Percentiles rank a stretch among this genome's conserved stretches.
Conservation (phyloP, 1,284 basidiomycete species). For the Heterobasidion occidentale region DNA sequence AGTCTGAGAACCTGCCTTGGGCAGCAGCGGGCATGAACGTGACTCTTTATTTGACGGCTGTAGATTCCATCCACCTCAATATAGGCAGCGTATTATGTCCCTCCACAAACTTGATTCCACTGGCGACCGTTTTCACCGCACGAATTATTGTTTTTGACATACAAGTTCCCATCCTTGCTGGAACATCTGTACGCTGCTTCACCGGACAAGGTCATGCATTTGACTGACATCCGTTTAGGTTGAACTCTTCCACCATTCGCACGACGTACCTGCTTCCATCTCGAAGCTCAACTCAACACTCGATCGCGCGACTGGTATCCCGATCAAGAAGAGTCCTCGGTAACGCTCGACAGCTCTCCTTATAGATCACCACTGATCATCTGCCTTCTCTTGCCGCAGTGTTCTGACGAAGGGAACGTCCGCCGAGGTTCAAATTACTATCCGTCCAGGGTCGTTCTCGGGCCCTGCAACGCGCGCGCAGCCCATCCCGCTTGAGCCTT, state of each 20-base stretch:
- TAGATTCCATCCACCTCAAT: slow-evolving; percentile 82
- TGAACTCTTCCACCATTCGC: slow-evolving; percentile 92
- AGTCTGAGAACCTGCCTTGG: slow-evolving; percentile 77
- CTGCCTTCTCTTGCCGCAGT: slow-evolving; percentile 27
- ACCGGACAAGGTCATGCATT: not conserved
- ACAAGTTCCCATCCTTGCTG: slow-evolving; percentile 82
- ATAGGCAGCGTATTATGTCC: slow-evolving; percentile 91
- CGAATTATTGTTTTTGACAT: slow-evolving; percentile 94
- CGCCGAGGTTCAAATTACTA: slow-evolving; percentile 78
- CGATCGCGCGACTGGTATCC: slow-evolving; percentile 72
- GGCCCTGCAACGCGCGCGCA: slow-evolving; percentile 38
- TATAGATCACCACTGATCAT: not conserved
- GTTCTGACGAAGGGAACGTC: slow-evolving; percentile 80
- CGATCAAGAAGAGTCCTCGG: slow-evolving; percentile 79
- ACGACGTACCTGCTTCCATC: slow-evolving; percentile 85
- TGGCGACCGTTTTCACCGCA: slow-evolving; percentile 74
- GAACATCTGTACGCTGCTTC: slow-evolving; percentile 58
- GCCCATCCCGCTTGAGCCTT: slow-evolving; percentile 81
- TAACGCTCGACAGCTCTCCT: slow-evolving; percentile 21
- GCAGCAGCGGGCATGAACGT: slow-evolving; percentile 88
- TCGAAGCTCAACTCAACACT: slow-evolving; percentile 72
- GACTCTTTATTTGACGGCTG: slow-evolving; percentile 76
- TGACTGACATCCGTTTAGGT: slow-evolving; percentile 36
- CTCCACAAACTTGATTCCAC: slow-evolving; percentile 58
- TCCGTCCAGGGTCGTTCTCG: slow-evolving; percentile 51